A percentile compares a stretch with the other conserved stretches of the same genome.
These are phyloP conservation scores for Pyrenophora teres DNA, from an alignment of 2,329 filamentous ascomycete genomes.

Conservation along the genomic window DNA sequence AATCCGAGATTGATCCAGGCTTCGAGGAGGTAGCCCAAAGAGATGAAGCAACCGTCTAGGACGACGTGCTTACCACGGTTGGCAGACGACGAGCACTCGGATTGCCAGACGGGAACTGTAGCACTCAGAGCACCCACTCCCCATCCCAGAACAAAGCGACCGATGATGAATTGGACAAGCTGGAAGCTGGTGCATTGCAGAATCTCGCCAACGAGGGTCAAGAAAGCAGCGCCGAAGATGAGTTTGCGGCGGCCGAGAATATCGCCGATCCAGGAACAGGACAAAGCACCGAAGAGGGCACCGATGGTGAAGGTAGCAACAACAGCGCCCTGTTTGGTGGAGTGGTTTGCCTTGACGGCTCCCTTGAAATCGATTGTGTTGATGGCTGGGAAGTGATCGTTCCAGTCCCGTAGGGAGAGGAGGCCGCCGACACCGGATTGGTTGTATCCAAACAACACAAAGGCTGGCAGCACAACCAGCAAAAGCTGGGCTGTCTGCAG, in stretches of 20 bases:
- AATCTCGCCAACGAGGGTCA: slow-evolving; percentile 51
- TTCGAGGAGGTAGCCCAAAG: slow-evolving; percentile 52
- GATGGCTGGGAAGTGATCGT: slow-evolving; percentile 55
- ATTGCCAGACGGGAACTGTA: slow-evolving; percentile 56
- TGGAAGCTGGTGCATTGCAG: slow-evolving; percentile 53
- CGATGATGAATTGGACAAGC: slow-evolving; percentile 54
- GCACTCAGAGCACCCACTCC: slow-evolving; percentile 52
- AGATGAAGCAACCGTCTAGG: slow-evolving; percentile 54
- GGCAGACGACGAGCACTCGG: slow-evolving; percentile 46
- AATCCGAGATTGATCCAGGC: slow-evolving; percentile 60
- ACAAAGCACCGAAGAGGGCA: slow-evolving; percentile 53
- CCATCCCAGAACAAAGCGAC: slow-evolving; percentile 51
- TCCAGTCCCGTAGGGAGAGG: slow-evolving; percentile 48
- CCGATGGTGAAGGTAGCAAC: slow-evolving; percentile 54
- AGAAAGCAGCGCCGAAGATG: slow-evolving; percentile 49
- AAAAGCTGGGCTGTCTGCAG: slow-evolving; percentile 42
- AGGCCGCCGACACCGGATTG: slow-evolving; percentile 57
- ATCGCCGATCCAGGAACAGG: slow-evolving; percentile 54
- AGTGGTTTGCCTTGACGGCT: slow-evolving; percentile 50
- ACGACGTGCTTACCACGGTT: slow-evolving; percentile 50
- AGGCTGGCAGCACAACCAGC: slow-evolving; percentile 49
- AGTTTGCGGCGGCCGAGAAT: slow-evolving; percentile 52
- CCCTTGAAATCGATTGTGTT: slow-evolving; percentile 54
- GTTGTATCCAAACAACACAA: slow-evolving; percentile 59
- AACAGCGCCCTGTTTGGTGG: slow-evolving; percentile 53